Percentiles rank a stretch among this genome's conserved stretches.
phyloP scores from a whole-genome alignment of 441 rosid genomes.

The Francoa sonchifolia region DNA sequence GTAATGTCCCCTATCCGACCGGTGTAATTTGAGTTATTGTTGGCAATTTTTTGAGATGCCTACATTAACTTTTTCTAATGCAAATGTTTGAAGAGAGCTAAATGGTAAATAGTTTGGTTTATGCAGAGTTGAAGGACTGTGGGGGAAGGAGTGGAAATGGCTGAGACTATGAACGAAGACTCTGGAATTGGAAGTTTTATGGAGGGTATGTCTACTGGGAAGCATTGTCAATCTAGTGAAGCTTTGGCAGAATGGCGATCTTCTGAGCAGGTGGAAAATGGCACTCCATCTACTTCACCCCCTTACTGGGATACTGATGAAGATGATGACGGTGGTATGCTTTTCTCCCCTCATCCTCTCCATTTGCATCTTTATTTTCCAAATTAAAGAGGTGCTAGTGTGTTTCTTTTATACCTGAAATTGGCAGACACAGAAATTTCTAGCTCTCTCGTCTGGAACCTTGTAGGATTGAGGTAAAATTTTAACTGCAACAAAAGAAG shows the following conservation, averaged over 20 bases:
- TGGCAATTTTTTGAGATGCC: background rate
- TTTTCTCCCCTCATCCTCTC: background rate
- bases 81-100: background rate
- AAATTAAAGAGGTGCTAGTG: too few species aligned
- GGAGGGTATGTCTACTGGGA: background rate
- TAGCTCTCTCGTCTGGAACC: too few species aligned
- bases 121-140: background rate
- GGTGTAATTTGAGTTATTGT: too few species aligned
- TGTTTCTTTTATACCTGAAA: background rate
- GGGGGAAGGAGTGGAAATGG: constrained; percentile 2
- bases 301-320: constrained; percentile 18
- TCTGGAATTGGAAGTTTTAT: constrained; percentile 1
- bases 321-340: constrained; percentile 12
- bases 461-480: too few species aligned
- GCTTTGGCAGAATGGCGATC: constrained; percentile 21
- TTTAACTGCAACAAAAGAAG: too few species aligned
- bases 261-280: constrained; percentile 20
- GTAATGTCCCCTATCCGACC: too few species aligned
- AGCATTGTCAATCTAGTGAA: constrained; percentile 17
- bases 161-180: background rate
- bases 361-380: too few species aligned
- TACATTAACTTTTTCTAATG: background rate
- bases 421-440: too few species aligned
- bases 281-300: constrained; percentile 15
- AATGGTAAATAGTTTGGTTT: too few species aligned